phyloP scores from a whole-genome alignment of 306 rosid genomes.

The Mimosa pudica region DNA sequence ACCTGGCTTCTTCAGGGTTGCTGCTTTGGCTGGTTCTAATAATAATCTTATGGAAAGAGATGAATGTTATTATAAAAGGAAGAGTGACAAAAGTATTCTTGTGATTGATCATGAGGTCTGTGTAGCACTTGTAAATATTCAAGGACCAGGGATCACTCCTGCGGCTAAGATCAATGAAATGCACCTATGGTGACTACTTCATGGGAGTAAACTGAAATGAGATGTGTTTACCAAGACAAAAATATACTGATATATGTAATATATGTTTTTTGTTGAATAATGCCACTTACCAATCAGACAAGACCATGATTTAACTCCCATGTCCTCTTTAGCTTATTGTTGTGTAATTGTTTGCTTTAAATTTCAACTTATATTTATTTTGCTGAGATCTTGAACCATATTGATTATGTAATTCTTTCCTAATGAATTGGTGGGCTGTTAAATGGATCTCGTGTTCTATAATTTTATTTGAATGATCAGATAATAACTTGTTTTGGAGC shows the following conservation, averaged over 20 bases:
- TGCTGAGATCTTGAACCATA: background rate
- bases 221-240: background rate
- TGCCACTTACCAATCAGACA: background rate
- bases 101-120: conserved; percentile 46
- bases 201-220: background rate
- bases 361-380: background rate
- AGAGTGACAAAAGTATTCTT: conserved; percentile 30
- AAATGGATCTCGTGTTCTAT: background rate
- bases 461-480: background rate
- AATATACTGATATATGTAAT: background rate
- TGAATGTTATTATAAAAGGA: conserved; percentile 36
- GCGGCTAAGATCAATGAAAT: conserved; percentile 30
- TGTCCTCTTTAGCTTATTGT: background rate
- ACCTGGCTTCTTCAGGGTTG: conserved; percentile 58
- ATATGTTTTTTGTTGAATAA: background rate
- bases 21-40: conserved; percentile 69
- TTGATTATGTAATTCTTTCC: background rate
- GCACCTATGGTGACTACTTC: conserved; percentile 10
- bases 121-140: conserved; percentile 61
- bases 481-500: background rate
- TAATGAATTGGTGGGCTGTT: background rate
- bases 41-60: conserved; percentile 42
- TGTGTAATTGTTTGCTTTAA: background rate
- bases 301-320: background rate
- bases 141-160: conserved; percentile 37